Conservation (phyloP, 2,329 filamentous ascomycete genomes). For the Apiospora hydei region DNA sequence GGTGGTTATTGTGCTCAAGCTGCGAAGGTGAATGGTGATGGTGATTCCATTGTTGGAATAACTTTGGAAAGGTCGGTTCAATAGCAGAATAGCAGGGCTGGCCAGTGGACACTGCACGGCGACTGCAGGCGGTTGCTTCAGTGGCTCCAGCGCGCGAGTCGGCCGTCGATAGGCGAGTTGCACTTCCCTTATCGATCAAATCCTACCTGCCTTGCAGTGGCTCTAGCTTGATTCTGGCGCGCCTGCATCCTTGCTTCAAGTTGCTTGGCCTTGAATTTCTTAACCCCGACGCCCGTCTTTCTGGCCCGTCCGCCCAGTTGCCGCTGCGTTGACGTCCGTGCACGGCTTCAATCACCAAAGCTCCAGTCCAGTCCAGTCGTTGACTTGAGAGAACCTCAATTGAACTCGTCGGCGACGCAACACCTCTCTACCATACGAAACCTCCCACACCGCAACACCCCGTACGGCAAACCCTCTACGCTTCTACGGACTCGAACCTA, state of each 20-base stretch:
- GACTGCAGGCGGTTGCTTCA: background rate
- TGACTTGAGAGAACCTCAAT: background rate
- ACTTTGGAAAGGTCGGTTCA: slow-evolving; percentile 5
- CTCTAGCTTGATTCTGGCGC: background rate
- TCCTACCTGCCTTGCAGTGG: background rate
- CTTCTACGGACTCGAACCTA: background rate
- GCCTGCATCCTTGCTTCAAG: background rate
- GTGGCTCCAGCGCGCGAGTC: slow-evolving; percentile 1
- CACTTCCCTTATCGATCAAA: slow-evolving; percentile 17
- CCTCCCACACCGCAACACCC: background rate
- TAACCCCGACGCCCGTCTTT: background rate
- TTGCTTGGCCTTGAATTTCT: background rate
- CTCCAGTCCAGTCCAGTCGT: background rate
- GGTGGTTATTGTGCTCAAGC: background rate
- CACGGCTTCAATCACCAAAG: background rate
- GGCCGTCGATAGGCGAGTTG: background rate
- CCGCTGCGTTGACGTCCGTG: background rate
- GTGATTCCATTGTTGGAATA: slow-evolving; percentile 17
- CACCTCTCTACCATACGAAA: slow-evolving; percentile 21
- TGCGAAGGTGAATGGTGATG: background rate
- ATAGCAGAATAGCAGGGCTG: background rate
- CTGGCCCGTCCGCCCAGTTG: background rate
- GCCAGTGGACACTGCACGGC: slow-evolving; percentile 6
- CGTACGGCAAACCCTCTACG: background rate
- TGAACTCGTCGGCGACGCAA: background rate